Percentiles rank a stretch among this genome's conserved stretches.
phyloP scores from a whole-genome alignment of 768 basidiomycete genomes.

The Leccinellum rugosiceps region DNA sequence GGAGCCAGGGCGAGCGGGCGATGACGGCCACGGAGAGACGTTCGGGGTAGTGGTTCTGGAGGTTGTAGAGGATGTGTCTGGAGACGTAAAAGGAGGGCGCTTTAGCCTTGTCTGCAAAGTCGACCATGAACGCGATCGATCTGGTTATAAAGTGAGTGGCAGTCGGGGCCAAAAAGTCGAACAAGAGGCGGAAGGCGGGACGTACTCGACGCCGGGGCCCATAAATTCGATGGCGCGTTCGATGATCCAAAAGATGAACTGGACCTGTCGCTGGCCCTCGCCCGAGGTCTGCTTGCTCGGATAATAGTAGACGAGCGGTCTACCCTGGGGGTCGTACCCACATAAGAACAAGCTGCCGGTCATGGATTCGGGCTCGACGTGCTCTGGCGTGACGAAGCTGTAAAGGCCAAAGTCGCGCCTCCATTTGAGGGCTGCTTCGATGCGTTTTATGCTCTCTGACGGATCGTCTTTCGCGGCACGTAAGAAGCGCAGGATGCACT shows the following conservation, averaged over 20 bases:
- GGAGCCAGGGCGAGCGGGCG: slow-evolving; percentile 73
- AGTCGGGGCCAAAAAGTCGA: neutral
- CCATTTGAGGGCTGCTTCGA: slow-evolving; percentile 77
- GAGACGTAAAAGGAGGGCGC: slow-evolving; percentile 41
- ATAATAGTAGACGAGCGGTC: slow-evolving; percentile 68
- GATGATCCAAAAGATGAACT: slow-evolving; percentile 37
- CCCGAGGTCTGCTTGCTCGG: slow-evolving; percentile 76
- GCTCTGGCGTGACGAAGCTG: slow-evolving; percentile 52
- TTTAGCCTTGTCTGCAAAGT: slow-evolving; percentile 74
- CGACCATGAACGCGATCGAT: slow-evolving; percentile 53
- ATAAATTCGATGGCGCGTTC: slow-evolving; percentile 77
- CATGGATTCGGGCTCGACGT: slow-evolving; percentile 73
- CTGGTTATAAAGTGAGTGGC: neutral
- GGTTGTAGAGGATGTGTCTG: slow-evolving; percentile 51
- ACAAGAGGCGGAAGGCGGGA: neutral
- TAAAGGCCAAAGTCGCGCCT: slow-evolving; percentile 76
- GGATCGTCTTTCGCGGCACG: slow-evolving; percentile 76
- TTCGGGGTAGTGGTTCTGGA: slow-evolving; percentile 24
- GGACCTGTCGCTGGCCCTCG: slow-evolving; percentile 63
- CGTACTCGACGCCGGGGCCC: slow-evolving; percentile 35
- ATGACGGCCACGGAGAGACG: slow-evolving; percentile 38
- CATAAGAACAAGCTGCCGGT: slow-evolving; percentile 82
- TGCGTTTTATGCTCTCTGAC: slow-evolving; percentile 52
- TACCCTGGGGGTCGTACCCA: slow-evolving; percentile 65
- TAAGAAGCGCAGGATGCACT: slow-evolving; percentile 73